Evolutionary conservation across 495 filamentous ascomycete genomes (phyloP).

Genomic region (Neurospora tetraspora): DNA sequence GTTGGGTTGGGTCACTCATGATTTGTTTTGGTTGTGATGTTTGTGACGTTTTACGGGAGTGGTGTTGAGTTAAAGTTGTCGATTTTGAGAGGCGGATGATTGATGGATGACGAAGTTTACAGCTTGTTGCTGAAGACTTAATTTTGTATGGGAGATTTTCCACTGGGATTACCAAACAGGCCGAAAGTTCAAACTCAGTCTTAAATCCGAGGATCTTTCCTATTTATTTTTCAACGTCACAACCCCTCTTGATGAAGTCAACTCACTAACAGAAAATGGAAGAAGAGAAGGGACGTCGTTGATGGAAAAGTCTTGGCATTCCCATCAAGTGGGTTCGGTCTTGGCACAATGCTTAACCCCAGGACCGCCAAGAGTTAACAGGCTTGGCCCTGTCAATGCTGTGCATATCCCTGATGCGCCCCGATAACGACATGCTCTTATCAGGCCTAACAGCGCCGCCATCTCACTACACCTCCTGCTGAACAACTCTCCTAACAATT

Average conservation of each 20-base stretch:
- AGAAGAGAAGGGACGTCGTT: not conserved
- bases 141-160: not conserved
- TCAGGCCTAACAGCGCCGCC: not conserved
- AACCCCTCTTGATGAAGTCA: not conserved
- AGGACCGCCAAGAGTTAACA: not conserved
- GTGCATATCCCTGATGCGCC: not conserved
- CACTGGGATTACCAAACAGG: not conserved
- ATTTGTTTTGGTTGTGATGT: not conserved
- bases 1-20: conserved; percentile 7
- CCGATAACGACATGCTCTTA: not conserved
- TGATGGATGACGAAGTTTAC: not conserved
- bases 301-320: not conserved
- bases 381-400: not conserved
- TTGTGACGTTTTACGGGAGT: not conserved
- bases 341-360: not conserved
- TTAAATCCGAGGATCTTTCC: not conserved
- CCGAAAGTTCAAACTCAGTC: no score
- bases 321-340: not conserved
- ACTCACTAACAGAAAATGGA: not conserved
- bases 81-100: not conserved
- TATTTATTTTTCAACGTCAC: not conserved
- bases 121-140: not conserved
- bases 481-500: not conserved
- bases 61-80: not conserved
- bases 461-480: not conserved